Conservation (phyloP, 495 filamentous ascomycete species). For the Lophiotrema nucula region DNA sequence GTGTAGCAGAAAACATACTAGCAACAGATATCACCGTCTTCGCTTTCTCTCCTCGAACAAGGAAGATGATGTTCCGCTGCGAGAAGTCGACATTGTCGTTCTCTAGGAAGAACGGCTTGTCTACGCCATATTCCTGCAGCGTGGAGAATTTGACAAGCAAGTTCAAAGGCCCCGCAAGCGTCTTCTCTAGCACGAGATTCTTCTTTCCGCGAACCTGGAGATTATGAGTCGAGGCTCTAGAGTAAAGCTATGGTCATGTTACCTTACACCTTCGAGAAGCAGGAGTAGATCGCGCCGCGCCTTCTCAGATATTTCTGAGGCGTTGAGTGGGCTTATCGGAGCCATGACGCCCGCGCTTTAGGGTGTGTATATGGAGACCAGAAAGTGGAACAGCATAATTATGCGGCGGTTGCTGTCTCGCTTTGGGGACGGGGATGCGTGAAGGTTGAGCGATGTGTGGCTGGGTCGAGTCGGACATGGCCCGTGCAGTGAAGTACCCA, state of each 20-base stretch:
- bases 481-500: no score
- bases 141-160: slow-evolving; percentile 91
- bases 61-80: slow-evolving; percentile 93
- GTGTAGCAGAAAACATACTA: slow-evolving; percentile 57
- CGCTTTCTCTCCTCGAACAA: slow-evolving; percentile 83
- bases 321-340: slow-evolving; percentile 72
- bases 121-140: slow-evolving; percentile 90
- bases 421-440: neutral
- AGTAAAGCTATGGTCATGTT: slow-evolving; percentile 34
- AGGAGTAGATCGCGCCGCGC: slow-evolving; percentile 80
- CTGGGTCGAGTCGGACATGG: no score
- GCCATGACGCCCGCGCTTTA: slow-evolving; percentile 45
- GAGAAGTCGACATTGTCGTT: slow-evolving; percentile 90
- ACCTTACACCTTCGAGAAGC: slow-evolving; percentile 89
- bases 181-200: slow-evolving; percentile 90
- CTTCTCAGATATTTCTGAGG: slow-evolving; percentile 76
- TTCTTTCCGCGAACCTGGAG: slow-evolving; percentile 97
- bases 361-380: neutral
- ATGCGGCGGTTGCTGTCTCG: neutral
- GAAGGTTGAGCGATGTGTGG: no score
- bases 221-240: slow-evolving; percentile 35
- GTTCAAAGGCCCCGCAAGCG: slow-evolving; percentile 83
- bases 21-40: slow-evolving; percentile 79
- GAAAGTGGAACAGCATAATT: neutral
- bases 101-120: slow-evolving; percentile 92